Conservation (phyloP, 768 basidiomycete species). For the Russula emetica region DNA sequence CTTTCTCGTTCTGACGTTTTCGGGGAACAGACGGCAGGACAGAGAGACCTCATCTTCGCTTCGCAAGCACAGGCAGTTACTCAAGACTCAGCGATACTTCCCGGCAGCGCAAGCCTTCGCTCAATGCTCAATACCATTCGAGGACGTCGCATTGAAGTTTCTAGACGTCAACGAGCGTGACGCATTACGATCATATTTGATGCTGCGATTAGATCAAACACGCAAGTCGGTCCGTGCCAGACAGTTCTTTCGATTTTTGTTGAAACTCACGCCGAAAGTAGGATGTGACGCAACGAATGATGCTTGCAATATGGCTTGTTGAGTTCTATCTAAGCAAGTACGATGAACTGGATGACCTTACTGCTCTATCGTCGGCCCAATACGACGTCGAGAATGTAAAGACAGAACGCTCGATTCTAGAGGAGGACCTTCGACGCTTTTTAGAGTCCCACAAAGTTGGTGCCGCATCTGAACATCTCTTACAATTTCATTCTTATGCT, state of each 20-base stretch:
- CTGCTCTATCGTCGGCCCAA: conserved; percentile 78
- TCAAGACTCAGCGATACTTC: conserved; percentile 76
- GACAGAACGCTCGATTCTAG: conserved; percentile 74
- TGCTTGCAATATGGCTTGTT: conserved; percentile 97
- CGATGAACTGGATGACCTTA: conserved; percentile 91
- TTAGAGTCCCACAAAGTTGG: conserved; percentile 89
- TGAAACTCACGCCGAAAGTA: conserved; percentile 33
- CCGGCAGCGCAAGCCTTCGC: conserved; percentile 92
- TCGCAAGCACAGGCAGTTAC: conserved; percentile 79
- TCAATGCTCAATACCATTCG: conserved; percentile 81
- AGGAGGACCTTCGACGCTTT: conserved; percentile 91
- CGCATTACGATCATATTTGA: conserved; percentile 83
- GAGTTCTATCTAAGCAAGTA: conserved; percentile 97
- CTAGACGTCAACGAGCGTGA: conserved; percentile 87
- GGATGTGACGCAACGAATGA: conserved; percentile 93
- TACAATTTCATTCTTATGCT: neutral
- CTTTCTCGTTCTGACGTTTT: neutral
- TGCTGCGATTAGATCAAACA: conserved; percentile 80
- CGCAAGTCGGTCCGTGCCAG: conserved; percentile 62
- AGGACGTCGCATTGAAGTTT: conserved; percentile 88
- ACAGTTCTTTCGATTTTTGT: neutral
- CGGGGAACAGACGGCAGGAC: conserved; percentile 68
- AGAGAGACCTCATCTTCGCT: conserved; percentile 78
- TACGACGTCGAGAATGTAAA: conserved; percentile 82
- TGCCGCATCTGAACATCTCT: neutral